These are phyloP conservation scores for Phytophthora melonis DNA, from an alignment of 352 stramenopile species.

Conservation along the genomic window DNA sequence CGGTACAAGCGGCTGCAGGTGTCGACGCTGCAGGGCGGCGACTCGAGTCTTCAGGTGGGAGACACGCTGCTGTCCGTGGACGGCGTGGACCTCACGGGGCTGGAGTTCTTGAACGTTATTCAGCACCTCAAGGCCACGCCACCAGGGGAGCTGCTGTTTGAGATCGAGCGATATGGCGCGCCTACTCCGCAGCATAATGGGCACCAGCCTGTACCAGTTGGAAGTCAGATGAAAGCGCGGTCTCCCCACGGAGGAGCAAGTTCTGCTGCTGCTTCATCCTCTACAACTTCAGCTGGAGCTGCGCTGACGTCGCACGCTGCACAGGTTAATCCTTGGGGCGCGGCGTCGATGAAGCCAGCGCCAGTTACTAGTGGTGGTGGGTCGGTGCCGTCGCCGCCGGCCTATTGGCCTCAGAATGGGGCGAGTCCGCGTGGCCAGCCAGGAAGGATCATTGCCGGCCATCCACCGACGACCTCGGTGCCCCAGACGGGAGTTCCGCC, in stretches of 20 bases:
- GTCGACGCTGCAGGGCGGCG: constrained; percentile 57
- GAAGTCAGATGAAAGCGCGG: neutral
- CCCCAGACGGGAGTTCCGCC: constrained; percentile 13
- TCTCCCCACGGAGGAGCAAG: neutral
- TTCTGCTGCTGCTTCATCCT: neutral
- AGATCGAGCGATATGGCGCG: constrained; percentile 51
- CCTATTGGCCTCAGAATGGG: constrained; percentile 14
- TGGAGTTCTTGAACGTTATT: constrained; percentile 66
- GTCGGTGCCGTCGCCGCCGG: neutral
- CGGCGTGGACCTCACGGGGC: constrained; percentile 51
- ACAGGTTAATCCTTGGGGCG: neutral
- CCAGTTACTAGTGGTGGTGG: neutral
- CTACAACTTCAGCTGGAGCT: neutral
- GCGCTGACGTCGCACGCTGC: neutral
- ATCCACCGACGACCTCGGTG: neutral
- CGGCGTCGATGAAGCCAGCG: neutral
- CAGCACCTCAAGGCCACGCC: constrained; percentile 65
- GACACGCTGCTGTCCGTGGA: constrained; percentile 82
- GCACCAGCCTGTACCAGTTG: neutral
- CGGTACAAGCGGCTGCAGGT: constrained; percentile 59
- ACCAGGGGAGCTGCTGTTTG: constrained; percentile 62
- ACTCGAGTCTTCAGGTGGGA: constrained; percentile 56
- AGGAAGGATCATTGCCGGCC: neutral
- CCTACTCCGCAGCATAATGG: neutral
- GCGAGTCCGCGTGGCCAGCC: neutral